Evolutionary conservation across 768 basidiomycete genomes (phyloP).

Genomic region (Paxillus involutus): DNA sequence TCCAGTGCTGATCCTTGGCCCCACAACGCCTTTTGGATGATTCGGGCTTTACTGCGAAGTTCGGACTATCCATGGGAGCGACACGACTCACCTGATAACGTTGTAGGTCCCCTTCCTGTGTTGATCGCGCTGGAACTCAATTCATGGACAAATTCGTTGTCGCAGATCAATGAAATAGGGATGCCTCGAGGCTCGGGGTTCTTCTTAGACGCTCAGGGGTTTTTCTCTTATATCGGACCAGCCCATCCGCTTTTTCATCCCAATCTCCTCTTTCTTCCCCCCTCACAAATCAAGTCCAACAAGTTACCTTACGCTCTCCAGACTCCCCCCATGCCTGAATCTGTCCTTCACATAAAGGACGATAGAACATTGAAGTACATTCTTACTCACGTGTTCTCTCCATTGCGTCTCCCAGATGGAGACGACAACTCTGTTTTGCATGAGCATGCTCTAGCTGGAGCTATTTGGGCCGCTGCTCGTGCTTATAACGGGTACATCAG

Average conservation of each 20-base stretch:
- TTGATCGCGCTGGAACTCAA: not conserved
- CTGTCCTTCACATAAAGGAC: constrained; percentile 9
- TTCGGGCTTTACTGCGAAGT: too few species aligned
- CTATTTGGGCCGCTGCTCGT: constrained; percentile 2
- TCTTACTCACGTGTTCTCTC: constrained; percentile 12
- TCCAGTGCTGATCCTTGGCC: too few species aligned
- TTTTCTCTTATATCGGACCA: not conserved
- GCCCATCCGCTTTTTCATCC: not conserved
- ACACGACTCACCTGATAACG: not conserved
- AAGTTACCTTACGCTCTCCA: too few species aligned
- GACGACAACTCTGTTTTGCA: constrained; percentile 1
- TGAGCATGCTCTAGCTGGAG: not conserved
- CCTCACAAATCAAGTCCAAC: not conserved
- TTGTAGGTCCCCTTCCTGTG: not conserved
- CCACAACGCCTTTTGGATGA: too few species aligned
- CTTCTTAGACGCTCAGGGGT: not conserved
- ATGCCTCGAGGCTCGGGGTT: not conserved
- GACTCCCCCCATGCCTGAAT: constrained; percentile 53
- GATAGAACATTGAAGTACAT: constrained; percentile 1
- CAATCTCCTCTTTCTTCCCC: not conserved
- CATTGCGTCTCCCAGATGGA: not conserved
- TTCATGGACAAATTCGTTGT: not conserved
- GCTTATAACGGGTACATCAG: not conserved
- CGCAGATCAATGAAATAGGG: not conserved
- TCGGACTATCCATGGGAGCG: too few species aligned